phyloP scores from a whole-genome alignment of 352 stramenopile genomes.

The Albugo candida region DNA sequence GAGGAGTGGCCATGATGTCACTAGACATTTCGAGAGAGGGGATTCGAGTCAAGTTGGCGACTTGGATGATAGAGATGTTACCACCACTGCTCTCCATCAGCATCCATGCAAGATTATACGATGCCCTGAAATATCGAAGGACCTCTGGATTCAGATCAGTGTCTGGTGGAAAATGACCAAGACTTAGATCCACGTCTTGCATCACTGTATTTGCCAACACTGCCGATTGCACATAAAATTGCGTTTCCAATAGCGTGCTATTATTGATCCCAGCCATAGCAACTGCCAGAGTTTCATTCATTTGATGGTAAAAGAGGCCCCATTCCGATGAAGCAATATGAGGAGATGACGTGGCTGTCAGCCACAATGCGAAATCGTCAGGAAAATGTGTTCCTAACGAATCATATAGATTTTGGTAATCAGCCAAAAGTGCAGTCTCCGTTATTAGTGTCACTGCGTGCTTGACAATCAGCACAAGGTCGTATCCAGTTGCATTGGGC shows the following conservation, averaged over 20 bases:
- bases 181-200: not conserved
- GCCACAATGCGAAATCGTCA: slow-evolving; percentile 1
- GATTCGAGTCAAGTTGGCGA: not conserved
- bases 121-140: slow-evolving; percentile 2
- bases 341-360: not conserved
- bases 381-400: not conserved
- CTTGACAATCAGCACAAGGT: slow-evolving; percentile 3
- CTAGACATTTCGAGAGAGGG: not conserved
- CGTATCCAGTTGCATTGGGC: not conserved
- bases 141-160: not conserved
- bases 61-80: not conserved
- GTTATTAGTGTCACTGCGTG: slow-evolving; percentile 2
- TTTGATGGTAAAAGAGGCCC: not conserved
- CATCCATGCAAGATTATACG: slow-evolving; percentile 6
- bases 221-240: slow-evolving; percentile 1
- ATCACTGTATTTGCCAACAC: not conserved
- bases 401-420: slow-evolving; percentile 1
- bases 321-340: not conserved
- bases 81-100: no score
- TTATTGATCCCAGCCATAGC: no score
- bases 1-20: no score
- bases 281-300: no score
- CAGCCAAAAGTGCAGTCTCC: not conserved
- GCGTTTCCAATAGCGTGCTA: no score
- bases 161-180: not conserved